Evolutionary conservation across 257 asterid species (phyloP), one percentile per base, ranked within the genome.

Genomic region (Plantago elongata): DNA sequence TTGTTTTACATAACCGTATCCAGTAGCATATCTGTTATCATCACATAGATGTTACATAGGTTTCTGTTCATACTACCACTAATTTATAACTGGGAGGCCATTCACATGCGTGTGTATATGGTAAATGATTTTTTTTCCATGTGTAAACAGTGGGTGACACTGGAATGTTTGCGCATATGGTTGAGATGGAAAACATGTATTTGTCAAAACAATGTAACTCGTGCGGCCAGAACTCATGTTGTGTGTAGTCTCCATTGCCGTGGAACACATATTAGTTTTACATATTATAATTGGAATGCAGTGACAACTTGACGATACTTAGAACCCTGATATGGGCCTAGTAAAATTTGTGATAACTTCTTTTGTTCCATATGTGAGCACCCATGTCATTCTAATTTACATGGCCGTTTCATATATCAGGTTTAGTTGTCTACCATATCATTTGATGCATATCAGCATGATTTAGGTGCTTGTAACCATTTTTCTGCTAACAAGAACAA

Each of bases 161-260:
- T 46, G 16, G 54, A 44, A 44, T 51, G 61, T 29, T 44, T 9
- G 40, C 57, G 18, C 49, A 51, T 37, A 63, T 55, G 44, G 58
- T 59, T 52, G 70, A 64, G 70, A 62, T 51, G 38, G 52, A 37
- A 51, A n/a, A 60, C 22, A 65, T 43, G 40, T 66, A 57, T 52
- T 18, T 54, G 30, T 51, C 34, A 51, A 17, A 16, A 10, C 57
- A 4, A 51, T 51, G 12, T 9, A 4, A 7, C 15, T 4, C 18
- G 11, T 49, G 54, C n/a, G n/a, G n/a, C 54, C 18, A 49, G 4
- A n/a, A 27, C 17, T 37, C 43, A 27, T 54, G 43, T 54, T 49
- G 38, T 16, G 11, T 54, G 43, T 54, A 49, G 9, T 27, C 14
- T 54, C 40, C 59, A 54, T 54, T 54, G 43, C 37, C 11, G 12